Conservation (phyloP, 108 stramenopile genomes). For the Discostella stelligeroides region DNA sequence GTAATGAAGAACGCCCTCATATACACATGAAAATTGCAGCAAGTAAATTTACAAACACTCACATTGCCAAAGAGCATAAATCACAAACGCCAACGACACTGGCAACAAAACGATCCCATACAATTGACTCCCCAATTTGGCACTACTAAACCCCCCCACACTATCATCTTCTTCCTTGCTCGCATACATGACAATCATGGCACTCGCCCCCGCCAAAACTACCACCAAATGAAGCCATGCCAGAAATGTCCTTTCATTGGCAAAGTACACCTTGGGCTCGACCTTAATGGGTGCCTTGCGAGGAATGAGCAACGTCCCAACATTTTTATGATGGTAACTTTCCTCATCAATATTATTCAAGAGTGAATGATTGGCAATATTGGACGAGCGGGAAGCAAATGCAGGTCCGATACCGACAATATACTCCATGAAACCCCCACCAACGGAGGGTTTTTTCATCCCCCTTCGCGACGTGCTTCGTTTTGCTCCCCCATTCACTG, state of each 20-base stretch:
- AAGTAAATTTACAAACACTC: conserved; percentile 20
- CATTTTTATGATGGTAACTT: conserved; percentile 12
- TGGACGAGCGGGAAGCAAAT: not conserved
- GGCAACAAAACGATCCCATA: conserved; percentile 63
- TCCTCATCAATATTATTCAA: too few relatives aligned
- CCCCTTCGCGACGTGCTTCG: too few relatives aligned
- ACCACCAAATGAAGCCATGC: conserved; percentile 64
- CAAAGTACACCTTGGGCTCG: conserved; percentile 69
- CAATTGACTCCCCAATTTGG: conserved; percentile 29
- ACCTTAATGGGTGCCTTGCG: conserved; percentile 65
- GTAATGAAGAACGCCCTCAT: not conserved
- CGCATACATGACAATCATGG: conserved; percentile 43
- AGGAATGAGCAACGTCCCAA: conserved; percentile 44
- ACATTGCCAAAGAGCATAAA: conserved; percentile 62
- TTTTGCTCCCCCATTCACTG: too few relatives aligned
- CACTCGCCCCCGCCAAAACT: conserved; percentile 35
- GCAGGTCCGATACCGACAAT: conserved; percentile 11
- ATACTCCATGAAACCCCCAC: conserved; percentile 35
- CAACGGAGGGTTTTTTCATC: conserved; percentile 40
- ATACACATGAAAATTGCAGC: not conserved
- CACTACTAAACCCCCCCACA: too few relatives aligned
- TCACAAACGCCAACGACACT: conserved; percentile 52
- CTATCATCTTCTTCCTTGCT: too few relatives aligned
- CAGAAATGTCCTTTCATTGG: conserved; percentile 81
- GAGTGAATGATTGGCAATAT: not conserved